A percentile compares a stretch with the other conserved stretches of the same genome.
These are phyloP conservation scores for Excoecaria agallocha DNA, from an alignment of 345 rosid genomes.

Conservation along the genomic window DNA sequence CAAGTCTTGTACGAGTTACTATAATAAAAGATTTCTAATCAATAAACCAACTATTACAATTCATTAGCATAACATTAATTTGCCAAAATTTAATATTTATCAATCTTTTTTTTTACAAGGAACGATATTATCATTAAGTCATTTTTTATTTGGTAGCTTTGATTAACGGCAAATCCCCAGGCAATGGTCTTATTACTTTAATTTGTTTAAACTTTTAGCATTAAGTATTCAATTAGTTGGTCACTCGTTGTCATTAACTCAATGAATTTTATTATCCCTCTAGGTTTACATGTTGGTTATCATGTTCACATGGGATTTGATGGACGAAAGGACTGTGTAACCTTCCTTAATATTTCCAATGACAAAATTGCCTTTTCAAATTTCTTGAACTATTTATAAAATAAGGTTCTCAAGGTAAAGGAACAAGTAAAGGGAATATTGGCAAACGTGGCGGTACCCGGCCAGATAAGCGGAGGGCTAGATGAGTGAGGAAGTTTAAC, in stretches of 20 bases:
- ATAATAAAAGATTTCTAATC: too few species aligned
- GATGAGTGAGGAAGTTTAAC: not conserved
- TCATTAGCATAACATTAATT: too few species aligned
- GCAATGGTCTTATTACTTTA: conserved; percentile 8
- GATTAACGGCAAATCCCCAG: conserved; percentile 24
- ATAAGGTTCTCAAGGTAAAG: conserved; percentile 15
- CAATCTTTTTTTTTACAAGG: not conserved
- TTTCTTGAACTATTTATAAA: not conserved
- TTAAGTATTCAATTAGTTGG: not conserved
- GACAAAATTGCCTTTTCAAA: not conserved
- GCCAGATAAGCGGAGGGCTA: conserved; percentile 33
- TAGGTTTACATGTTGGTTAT: conserved; percentile 28
- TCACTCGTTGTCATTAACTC: conserved; percentile 12
- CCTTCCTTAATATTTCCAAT: conserved; percentile 12
- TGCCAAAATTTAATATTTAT: not conserved
- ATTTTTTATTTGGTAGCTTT: conserved; percentile 9
- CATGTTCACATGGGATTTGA: conserved; percentile 37
- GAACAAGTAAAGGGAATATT: accelerated
- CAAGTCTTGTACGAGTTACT: too few species aligned
- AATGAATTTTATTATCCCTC: not conserved
- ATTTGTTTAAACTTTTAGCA: not conserved
- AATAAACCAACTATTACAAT: too few species aligned
- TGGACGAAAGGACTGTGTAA: conserved; percentile 26
- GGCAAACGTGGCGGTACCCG: conserved; percentile 28
- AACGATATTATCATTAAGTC: not conserved